Evolutionary conservation across 495 filamentous ascomycete genomes (phyloP).

Genomic region (Penicillium nucicola): DNA sequence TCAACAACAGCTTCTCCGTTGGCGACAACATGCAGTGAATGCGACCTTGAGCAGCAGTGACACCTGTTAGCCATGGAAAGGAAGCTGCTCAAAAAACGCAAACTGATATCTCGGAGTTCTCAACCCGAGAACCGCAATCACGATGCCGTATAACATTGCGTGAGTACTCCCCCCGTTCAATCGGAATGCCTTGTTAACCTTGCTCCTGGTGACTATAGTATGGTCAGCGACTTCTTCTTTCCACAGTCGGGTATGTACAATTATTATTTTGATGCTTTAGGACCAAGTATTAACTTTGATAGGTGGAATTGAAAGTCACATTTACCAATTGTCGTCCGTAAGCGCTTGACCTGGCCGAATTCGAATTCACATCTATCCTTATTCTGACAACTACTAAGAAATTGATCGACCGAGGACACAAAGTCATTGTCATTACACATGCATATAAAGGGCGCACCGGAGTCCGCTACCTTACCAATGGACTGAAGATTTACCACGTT

Average conservation of each 20-base stretch:
- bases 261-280: not conserved
- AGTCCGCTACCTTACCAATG: slow-evolving; percentile 96
- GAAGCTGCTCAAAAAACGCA: not conserved
- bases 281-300: slow-evolving; percentile 12
- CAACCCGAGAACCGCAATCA: slow-evolving; percentile 16
- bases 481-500: slow-evolving; percentile 96
- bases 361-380: not conserved
- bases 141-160: slow-evolving; percentile 73
- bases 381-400: slow-evolving; percentile 48
- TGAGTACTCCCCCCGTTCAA: slow-evolving; percentile 32
- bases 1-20: no score
- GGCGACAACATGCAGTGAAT: not conserved
- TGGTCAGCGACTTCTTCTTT: slow-evolving; percentile 99
- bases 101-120: slow-evolving; percentile 2
- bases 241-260: slow-evolving; percentile 71
- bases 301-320: slow-evolving; percentile 95
- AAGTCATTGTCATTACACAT: slow-evolving; percentile 97
- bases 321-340: slow-evolving; percentile 88
- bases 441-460: slow-evolving; percentile 89
- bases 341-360: slow-evolving; percentile 4
- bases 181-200: slow-evolving; percentile 3
- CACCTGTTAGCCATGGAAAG: slow-evolving; percentile 19
- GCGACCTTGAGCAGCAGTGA: not conserved
- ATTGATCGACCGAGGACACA: slow-evolving; percentile 94
- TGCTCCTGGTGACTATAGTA: slow-evolving; percentile 41